A percentile compares a stretch with the other conserved stretches of the same genome.
Conservation (phyloP, 2,329 filamentous ascomycete species). For the Penicillium sp. region DNA sequence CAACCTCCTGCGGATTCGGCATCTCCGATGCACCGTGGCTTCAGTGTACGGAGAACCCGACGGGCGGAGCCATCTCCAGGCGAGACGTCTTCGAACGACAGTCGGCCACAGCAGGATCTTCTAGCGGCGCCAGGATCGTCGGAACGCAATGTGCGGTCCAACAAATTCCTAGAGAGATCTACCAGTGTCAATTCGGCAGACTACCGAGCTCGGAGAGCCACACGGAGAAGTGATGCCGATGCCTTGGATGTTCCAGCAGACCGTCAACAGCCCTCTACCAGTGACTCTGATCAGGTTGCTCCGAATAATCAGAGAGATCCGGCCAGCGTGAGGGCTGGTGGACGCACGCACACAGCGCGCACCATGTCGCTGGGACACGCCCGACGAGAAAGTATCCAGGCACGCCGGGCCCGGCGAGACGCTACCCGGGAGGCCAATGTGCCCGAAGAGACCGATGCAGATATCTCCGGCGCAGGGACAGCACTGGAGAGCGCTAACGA, state of each 20-base stretch:
- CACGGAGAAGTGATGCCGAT: conserved; percentile 48
- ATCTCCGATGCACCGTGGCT: conserved; percentile 67
- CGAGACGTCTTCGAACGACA: conserved; percentile 50
- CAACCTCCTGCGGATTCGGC: conserved; percentile 63
- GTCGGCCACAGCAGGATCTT: conserved; percentile 65
- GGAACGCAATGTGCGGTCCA: conserved; percentile 51
- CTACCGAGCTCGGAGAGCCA: conserved; percentile 55
- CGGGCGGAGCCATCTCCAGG: conserved; percentile 47
- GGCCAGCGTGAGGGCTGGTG: conserved; percentile 40
- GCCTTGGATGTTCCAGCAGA: conserved; percentile 43
- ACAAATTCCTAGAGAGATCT: conserved; percentile 68
- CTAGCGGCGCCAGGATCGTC: conserved; percentile 62
- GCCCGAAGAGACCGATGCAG: conserved; percentile 81
- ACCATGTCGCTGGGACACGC: conserved; percentile 85
- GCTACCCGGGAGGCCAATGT: conserved; percentile 67
- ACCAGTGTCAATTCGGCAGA: conserved; percentile 88
- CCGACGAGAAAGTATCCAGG: conserved; percentile 83
- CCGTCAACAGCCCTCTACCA: conserved; percentile 63
- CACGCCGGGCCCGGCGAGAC: conserved; percentile 65
- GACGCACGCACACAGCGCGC: conserved; percentile 57
- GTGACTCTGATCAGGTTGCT: conserved; percentile 68
- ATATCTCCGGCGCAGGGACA: conserved; percentile 53
- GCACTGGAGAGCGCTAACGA: conserved; percentile 43
- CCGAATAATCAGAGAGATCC: conserved; percentile 40
- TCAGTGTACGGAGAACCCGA: conserved; percentile 63